Evolutionary conservation across 805 yeast genomes (phyloP).

Genomic region (Starmerella sirachaensis): DNA sequence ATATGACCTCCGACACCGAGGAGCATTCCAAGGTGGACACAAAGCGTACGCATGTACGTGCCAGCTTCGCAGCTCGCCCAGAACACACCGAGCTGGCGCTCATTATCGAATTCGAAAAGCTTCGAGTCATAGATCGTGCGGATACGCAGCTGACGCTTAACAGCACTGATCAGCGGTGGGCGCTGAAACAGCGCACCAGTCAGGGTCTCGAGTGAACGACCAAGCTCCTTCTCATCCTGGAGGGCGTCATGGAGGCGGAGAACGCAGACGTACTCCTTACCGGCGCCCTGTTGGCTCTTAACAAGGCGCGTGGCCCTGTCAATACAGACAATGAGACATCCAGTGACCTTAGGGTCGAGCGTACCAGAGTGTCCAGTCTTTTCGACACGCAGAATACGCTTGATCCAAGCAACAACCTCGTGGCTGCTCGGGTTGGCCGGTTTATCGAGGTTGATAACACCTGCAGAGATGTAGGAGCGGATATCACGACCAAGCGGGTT

Average conservation of each 20-base stretch:
- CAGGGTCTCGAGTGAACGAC: constrained; percentile 76
- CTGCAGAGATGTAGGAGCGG: constrained; percentile 78
- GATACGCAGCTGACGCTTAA: constrained; percentile 96
- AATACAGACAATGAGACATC: constrained; percentile 94
- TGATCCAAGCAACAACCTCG: constrained; percentile 99
- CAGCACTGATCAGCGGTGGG: constrained; percentile 98
- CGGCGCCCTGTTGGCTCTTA: constrained; percentile 98
- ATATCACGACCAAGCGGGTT: constrained; percentile 91
- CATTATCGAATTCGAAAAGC: constrained; percentile 89
- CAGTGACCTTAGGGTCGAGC: constrained; percentile 96
- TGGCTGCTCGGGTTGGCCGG: constrained; percentile 98
- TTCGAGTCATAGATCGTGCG: constrained; percentile 96
- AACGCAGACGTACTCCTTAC: constrained; percentile 98
- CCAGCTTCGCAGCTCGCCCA: constrained; percentile 99
- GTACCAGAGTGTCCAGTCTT: constrained; percentile 99
- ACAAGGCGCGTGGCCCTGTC: constrained; percentile 97
- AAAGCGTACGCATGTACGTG: constrained; percentile 97
- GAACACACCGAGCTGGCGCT: constrained; percentile 92
- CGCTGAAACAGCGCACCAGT: constrained; percentile 99
- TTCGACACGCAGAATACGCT: constrained; percentile 87
- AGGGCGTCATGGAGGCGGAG: constrained; percentile 90
- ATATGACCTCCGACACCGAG: constrained; percentile 98
- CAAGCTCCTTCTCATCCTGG: constrained; percentile 79
- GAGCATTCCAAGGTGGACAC: constrained; percentile 97
- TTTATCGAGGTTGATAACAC: constrained; percentile 94